These are phyloP conservation scores for Annulohypoxylon moriforme DNA, from an alignment of 495 filamentous ascomycete species.

Conservation along the genomic window DNA sequence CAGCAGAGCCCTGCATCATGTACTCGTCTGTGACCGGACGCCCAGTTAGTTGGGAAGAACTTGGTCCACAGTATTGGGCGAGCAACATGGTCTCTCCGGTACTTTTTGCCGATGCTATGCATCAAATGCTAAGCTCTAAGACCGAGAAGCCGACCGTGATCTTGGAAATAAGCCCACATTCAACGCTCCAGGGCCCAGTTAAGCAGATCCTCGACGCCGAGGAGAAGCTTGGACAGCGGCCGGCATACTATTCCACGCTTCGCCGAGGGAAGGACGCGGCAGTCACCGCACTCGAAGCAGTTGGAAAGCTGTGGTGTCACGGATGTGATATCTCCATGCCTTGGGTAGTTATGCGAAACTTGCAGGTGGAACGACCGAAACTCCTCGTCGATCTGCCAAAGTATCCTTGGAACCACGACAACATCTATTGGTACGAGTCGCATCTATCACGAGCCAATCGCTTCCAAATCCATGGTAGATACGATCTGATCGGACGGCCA, in stretches of 20 bases:
- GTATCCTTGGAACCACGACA: conserved; percentile 58
- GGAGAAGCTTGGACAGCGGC: conserved; percentile 28
- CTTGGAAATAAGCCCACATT: conserved; percentile 47
- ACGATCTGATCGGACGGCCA: conserved; percentile 59
- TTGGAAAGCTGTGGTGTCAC: conserved; percentile 50
- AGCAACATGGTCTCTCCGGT: conserved; percentile 57
- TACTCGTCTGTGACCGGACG: conserved; percentile 55
- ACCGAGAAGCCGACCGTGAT: conserved; percentile 21
- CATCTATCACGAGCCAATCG: conserved; percentile 56
- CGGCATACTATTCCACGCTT: conserved; percentile 43
- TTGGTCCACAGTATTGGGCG: conserved; percentile 54
- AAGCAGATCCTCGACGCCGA: conserved; percentile 56
- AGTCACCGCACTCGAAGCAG: conserved; percentile 44
- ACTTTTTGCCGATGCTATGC: conserved; percentile 52
- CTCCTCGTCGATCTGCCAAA: conserved; percentile 51
- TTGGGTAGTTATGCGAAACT: conserved; percentile 44
- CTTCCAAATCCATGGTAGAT: conserved; percentile 49
- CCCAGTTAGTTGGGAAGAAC: conserved; percentile 34
- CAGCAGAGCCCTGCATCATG: conserved; percentile 40
- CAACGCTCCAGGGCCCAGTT: conserved; percentile 63
- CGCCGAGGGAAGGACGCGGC: conserved; percentile 48
- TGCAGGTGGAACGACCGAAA: conserved; percentile 26
- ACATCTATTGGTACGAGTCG: conserved; percentile 57
- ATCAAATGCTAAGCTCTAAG: conserved; percentile 29
- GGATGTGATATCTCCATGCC: conserved; percentile 56